Base-by-base conservation (phyloP, 805 yeast genomes). In the Ascoidea asiatica region DNA sequence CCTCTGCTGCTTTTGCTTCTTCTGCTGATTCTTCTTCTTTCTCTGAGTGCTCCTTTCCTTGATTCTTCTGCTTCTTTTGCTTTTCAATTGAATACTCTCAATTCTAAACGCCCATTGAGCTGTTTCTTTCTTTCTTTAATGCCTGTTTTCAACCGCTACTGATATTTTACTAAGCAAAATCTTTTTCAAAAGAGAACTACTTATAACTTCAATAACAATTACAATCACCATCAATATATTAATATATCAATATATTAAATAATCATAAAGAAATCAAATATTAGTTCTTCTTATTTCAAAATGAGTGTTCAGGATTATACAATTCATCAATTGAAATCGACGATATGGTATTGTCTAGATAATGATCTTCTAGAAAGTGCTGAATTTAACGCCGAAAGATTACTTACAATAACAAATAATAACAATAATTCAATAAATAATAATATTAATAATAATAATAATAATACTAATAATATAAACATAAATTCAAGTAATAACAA, bases 341-440 rank as follows among this genome's bases (percentile, higher is more conserved):
- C 72, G 2, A 69, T 82, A n/a, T 64, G 84, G 58, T 82, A 85
- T 54, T 73, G 81, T 11, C 60, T 87, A 37, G 95, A 86, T 53
- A 73, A 75, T 47, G 87, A 79, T 55, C 70, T 83, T 48, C 63
- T 73, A 40, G 63, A 67, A 13, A 82, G 89, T 21, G 97, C 97
- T 1, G 88, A 81, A 55, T 86, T 92, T 62, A 79, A 90, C 4
- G 77, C 88, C 17, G 97, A 92, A 58, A 68, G 95, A 50, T 65
- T 87, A 19, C 61, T 82, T 33, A 86, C 95, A 1, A 72, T 75
- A n/a, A 59, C 67, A 5, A 55, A 54, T 17, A 44, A 48, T 8
- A 53, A 56, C 37, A 72, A 11, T 11, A 23, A 23, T 23, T 6
- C 33, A 23, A 23, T 23, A 6, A 23, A 23, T 11, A 23, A 23